Evolutionary conservation across 2,329 filamentous ascomycete genomes (phyloP), one percentile per base, ranked within the genome.

Genomic region (Colletotrichum liriopes): DNA sequence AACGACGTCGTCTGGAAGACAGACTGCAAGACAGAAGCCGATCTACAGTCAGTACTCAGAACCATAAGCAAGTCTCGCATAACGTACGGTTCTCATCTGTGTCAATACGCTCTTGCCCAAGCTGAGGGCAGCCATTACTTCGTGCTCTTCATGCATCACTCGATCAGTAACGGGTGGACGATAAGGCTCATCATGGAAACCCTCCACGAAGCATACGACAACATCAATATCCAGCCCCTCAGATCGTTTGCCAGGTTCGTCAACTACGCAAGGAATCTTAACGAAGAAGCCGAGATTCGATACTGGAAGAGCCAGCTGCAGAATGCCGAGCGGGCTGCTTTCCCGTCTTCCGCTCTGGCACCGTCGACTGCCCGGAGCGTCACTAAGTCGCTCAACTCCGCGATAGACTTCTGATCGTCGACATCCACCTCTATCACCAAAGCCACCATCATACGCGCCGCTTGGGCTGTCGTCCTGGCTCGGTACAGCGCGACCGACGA

Each of bases 401-500:
- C 29, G 7, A 62, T 60, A 6, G 68, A 61, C n/a, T 35, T 62
- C 8, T 37, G 45, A 3, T 16, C 58, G 18, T 49, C 62, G 14
- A 65, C 20, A 26, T 32, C 39, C 2, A 35, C 37, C 11, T 65
- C 62, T 51, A 32, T 65, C 47, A 65, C 62, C 26, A 65, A 47
- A 23, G 62, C 47, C 51, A 52, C 81, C 7, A 76, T 83, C 45
- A 80, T 86, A 41, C 80, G 82, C 49, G 82, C 81, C n/a, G 83
- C 83, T 3, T 86, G 84, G 84, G 82, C 82, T 6, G 66, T 85
- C 18, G 78, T 82, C 1, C 78, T 83, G 1, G 79, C 80, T 1
- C 73, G 81, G 14, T 84, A 84, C 67, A 78, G 82, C 67, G 78
- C 78, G 3, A 77, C 79, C 32, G 68, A 79, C 18, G 81, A 83